Percentiles rank a stretch among this genome's conserved stretches.
phyloP scores from a whole-genome alignment of 1,284 basidiomycete genomes.

The Volvariella volvacea region DNA sequence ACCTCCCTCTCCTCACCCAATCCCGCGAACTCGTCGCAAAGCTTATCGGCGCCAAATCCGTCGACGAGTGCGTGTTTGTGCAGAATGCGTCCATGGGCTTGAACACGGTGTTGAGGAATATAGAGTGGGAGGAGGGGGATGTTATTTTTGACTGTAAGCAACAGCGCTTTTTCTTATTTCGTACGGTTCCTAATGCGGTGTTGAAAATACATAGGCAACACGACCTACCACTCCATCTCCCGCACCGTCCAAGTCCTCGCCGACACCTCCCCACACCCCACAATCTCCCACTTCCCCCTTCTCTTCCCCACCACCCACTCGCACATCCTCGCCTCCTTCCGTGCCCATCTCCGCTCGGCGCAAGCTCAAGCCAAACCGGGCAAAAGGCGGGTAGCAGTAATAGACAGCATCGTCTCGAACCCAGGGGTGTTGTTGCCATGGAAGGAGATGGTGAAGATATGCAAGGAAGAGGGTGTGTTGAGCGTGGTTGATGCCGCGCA shows the following conservation, averaged over 20 bases:
- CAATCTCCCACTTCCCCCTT: conserved; percentile 42
- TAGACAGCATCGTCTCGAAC: conserved; percentile 68
- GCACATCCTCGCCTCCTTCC: conserved; percentile 52
- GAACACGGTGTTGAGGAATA: conserved; percentile 59
- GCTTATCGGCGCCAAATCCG: conserved; percentile 47
- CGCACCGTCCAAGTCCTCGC: conserved; percentile 53
- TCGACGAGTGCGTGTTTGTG: conserved; percentile 67
- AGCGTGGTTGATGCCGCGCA: conserved; percentile 83
- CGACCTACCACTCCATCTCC: conserved; percentile 60
- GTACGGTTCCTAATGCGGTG: not conserved
- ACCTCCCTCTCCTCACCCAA: conserved; percentile 30
- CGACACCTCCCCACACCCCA: conserved; percentile 51
- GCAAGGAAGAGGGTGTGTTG: conserved; percentile 60
- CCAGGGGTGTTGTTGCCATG: conserved; percentile 78
- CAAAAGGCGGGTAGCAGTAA: conserved; percentile 59
- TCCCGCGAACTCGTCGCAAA: conserved; percentile 49
- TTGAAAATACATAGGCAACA: conserved; percentile 40
- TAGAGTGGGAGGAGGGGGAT: conserved; percentile 42
- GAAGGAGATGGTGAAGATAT: conserved; percentile 69
- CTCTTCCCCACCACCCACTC: conserved; percentile 61
- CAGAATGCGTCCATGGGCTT: conserved; percentile 64
- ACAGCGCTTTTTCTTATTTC: not conserved
- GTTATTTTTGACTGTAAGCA: conserved; percentile 37
- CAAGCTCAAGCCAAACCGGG: conserved; percentile 10
- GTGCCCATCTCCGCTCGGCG: conserved; percentile 29